These are phyloP conservation scores for Backusella morwellensis DNA, from an alignment of 192 early-diverging fungal species.

Conservation along the genomic window DNA sequence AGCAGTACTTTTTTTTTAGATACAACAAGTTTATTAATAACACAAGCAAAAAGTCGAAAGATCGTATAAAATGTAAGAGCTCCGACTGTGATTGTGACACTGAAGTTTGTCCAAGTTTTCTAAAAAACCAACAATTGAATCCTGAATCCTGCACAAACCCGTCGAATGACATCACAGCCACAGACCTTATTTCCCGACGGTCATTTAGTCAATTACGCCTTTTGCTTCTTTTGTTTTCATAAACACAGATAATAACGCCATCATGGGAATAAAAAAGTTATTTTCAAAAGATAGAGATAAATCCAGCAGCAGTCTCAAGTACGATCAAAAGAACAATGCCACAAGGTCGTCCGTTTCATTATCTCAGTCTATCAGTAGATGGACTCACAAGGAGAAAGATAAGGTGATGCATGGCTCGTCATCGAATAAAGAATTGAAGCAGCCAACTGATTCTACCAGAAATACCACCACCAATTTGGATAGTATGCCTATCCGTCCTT, in stretches of 20 bases:
- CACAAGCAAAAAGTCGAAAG: not conserved
- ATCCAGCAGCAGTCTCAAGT: not conserved
- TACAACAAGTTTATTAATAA: not conserved
- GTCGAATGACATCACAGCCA: not conserved
- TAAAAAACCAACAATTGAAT: not conserved
- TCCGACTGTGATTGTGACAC: not conserved
- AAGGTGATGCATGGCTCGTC: not conserved
- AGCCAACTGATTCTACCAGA: not conserved
- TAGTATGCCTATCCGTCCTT: not conserved
- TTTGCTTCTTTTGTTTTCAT: constrained; percentile 6
- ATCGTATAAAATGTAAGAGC: not conserved
- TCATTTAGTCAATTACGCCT: not conserved
- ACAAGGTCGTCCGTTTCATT: constrained; percentile 3
- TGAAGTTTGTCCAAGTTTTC: not conserved
- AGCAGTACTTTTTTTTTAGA: not conserved
- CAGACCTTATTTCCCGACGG: not conserved
- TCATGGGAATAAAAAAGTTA: constrained; percentile 12
- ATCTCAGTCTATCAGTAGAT: constrained; percentile 6
- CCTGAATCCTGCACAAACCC: not conserved
- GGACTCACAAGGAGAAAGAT: constrained; percentile 3
- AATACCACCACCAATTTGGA: not conserved
- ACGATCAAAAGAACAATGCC: not conserved
- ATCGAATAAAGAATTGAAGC: not conserved
- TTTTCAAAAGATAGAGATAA: not conserved
- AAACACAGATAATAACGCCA: not conserved